phyloP scores from a whole-genome alignment of 768 basidiomycete species.

The Kockovaella imperatae region DNA sequence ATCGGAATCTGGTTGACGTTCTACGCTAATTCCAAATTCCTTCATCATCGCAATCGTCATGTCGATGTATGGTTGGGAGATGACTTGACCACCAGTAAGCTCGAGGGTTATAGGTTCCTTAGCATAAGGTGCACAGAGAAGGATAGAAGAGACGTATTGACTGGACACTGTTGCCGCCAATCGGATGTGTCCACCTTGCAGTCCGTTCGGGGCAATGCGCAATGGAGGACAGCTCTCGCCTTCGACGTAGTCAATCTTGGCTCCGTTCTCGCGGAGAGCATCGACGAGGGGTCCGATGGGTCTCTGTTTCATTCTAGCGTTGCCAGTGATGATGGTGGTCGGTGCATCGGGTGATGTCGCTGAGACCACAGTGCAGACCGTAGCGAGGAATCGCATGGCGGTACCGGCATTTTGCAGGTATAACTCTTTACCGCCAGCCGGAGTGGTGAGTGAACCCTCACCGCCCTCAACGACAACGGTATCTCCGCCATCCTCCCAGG shows the following conservation, averaged over 20 bases:
- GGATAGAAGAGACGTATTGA: slow-evolving; percentile 95
- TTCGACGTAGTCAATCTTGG: slow-evolving; percentile 68
- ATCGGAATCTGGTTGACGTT: slow-evolving; percentile 57
- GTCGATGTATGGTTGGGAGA: slow-evolving; percentile 98
- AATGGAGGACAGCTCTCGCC: slow-evolving; percentile 76
- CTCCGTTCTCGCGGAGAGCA: slow-evolving; percentile 74
- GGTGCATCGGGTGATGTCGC: slow-evolving; percentile 21
- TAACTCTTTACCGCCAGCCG: slow-evolving; percentile 71
- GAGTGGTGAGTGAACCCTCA: slow-evolving; percentile 65
- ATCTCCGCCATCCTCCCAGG: slow-evolving; percentile 94
- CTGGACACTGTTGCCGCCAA: slow-evolving; percentile 91
- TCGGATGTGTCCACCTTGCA: slow-evolving; percentile 71
- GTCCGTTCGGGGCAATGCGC: slow-evolving; percentile 58
- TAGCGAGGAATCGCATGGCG: slow-evolving; percentile 92
- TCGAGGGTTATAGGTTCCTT: slow-evolving; percentile 72
- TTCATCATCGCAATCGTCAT: slow-evolving; percentile 99
- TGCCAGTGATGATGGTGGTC: slow-evolving; percentile 81
- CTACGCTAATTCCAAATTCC: slow-evolving; percentile 74
- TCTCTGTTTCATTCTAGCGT: slow-evolving; percentile 97
- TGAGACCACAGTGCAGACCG: slow-evolving; percentile 84
- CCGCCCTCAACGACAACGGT: slow-evolving; percentile 88
- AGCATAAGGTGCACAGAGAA: slow-evolving; percentile 94
- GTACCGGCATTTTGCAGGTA: slow-evolving; percentile 98
- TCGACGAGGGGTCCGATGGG: slow-evolving; percentile 93
- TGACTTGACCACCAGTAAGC: slow-evolving; percentile 86